Percentiles rank a stretch among this genome's conserved stretches.
These are phyloP conservation scores for Pythium phragmiticola DNA, from an alignment of 352 stramenopile species.

Conservation along the genomic window DNA sequence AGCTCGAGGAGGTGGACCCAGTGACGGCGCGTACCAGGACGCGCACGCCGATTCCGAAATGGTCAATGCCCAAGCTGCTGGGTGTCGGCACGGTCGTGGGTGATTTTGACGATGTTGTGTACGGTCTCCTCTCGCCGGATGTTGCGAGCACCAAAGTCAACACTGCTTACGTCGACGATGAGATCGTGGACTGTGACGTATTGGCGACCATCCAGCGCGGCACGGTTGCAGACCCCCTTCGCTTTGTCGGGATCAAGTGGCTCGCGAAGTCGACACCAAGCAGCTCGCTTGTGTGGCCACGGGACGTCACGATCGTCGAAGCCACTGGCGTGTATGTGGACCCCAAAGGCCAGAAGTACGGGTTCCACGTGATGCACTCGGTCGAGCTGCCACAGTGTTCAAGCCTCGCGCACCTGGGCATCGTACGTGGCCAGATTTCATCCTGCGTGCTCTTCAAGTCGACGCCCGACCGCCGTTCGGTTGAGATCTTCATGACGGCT, in stretches of 20 bases:
- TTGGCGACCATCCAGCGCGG: slow-evolving; percentile 40
- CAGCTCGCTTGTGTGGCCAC: slow-evolving; percentile 25
- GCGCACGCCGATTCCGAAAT: not conserved
- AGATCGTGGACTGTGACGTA: slow-evolving; percentile 41
- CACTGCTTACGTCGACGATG: slow-evolving; percentile 48
- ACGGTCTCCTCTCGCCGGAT: slow-evolving; percentile 47
- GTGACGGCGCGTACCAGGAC: not conserved
- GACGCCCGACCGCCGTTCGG: slow-evolving; percentile 10
- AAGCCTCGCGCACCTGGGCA: not conserved
- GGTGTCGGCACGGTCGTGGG: slow-evolving; percentile 26
- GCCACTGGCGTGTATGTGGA: slow-evolving; percentile 39
- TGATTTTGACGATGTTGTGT: slow-evolving; percentile 32
- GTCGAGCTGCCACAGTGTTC: slow-evolving; percentile 30
- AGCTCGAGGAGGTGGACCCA: slow-evolving; percentile 6
- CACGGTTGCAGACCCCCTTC: slow-evolving; percentile 27
- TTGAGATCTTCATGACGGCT: slow-evolving; percentile 35
- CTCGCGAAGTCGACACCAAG: slow-evolving; percentile 12
- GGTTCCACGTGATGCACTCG: slow-evolving; percentile 40
- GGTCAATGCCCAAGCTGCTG: slow-evolving; percentile 18
- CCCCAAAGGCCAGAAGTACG: slow-evolving; percentile 34
- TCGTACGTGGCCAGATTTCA: slow-evolving; percentile 18
- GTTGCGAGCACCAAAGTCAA: slow-evolving; percentile 47
- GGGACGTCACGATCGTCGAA: slow-evolving; percentile 47
- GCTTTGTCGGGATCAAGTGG: slow-evolving; percentile 32
- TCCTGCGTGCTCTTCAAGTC: slow-evolving; percentile 20